Evolutionary conservation across 2,329 filamentous ascomycete genomes (phyloP).

Genomic region (Colletotrichum cordylinicola): DNA sequence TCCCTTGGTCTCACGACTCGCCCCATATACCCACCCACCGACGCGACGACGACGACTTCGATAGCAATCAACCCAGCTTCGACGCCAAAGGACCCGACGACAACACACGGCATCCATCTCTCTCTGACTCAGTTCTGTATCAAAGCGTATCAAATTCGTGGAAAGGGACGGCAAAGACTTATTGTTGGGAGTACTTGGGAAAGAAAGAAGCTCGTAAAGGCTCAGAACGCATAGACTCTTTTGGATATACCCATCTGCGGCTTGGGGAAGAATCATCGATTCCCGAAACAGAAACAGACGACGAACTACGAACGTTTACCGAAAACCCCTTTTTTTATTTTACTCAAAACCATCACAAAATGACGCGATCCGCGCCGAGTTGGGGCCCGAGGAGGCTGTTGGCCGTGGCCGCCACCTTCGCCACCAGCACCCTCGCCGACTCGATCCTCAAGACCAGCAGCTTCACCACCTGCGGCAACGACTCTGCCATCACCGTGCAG

Average conservation of each 20-base stretch:
- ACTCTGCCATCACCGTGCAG: slow-evolving; percentile 67
- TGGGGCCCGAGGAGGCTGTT: slow-evolving; percentile 36
- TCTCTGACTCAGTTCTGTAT: slow-evolving; percentile 1
- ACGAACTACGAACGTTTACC: slow-evolving; percentile 1
- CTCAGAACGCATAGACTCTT: slow-evolving; percentile 19
- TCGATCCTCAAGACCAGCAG: slow-evolving; percentile 82
- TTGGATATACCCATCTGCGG: slow-evolving; percentile 18
- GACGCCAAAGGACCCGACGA: slow-evolving; percentile 13
- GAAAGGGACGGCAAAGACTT: slow-evolving; percentile 1
- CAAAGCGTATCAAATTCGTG: slow-evolving; percentile 10
- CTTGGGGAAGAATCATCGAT: slow-evolving; percentile 3
- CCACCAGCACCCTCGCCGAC: slow-evolving; percentile 60
- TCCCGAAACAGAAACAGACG: slow-evolving; percentile 2
- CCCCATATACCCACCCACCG: slow-evolving; percentile 14
- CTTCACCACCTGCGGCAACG: slow-evolving; percentile 72
- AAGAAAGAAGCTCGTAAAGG: slow-evolving; percentile 22
- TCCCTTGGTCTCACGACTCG: slow-evolving; percentile 21
- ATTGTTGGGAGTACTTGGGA: slow-evolving; percentile 7
- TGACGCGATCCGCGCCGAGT: slow-evolving; percentile 35
- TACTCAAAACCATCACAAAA: slow-evolving; percentile 24
- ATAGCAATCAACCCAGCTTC: background rate
- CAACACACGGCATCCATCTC: background rate
- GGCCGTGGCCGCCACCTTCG: slow-evolving; percentile 41
- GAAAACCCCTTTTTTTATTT: background rate
- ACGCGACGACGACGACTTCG: slow-evolving; percentile 20